Evolutionary conservation across 768 basidiomycete species (phyloP).

Genomic region (Tylopilus plumbeoviolaceoides): DNA sequence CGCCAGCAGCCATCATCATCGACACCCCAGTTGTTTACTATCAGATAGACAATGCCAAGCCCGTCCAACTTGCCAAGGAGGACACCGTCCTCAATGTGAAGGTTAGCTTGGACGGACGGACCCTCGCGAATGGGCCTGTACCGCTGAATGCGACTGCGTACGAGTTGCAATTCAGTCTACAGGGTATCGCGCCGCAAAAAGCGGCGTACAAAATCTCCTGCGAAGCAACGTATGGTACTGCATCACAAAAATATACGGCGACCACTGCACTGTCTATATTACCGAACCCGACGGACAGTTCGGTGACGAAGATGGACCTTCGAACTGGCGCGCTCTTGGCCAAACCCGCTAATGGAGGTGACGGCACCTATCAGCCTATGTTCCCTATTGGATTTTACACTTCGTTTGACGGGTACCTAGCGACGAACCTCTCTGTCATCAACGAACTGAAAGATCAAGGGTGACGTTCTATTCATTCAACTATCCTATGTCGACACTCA

Average conservation of each 20-base stretch:
- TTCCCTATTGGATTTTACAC: constrained; percentile 46
- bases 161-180: constrained; percentile 46
- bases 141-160: constrained; percentile 50
- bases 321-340: constrained; percentile 55
- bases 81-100: constrained; percentile 35
- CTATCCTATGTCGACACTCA: not conserved
- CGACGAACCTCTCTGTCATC: constrained; percentile 20
- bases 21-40: constrained; percentile 48
- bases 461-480: constrained; percentile 10
- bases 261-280: constrained; percentile 45
- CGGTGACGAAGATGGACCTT: constrained; percentile 59
- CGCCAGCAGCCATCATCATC: constrained; percentile 45
- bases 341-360: constrained; percentile 44
- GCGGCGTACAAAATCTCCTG: constrained; percentile 29
- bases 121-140: constrained; percentile 41
- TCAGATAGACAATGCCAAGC: constrained; percentile 41
- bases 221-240: constrained; percentile 26
- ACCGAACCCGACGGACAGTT: constrained; percentile 45
- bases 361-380: constrained; percentile 48
- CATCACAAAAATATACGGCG: constrained; percentile 42
- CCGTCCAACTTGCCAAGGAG: constrained; percentile 32
- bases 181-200: constrained; percentile 40
- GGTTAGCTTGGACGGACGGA: constrained; percentile 43
- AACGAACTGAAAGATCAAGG: constrained; percentile 32
- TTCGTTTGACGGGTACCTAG: constrained; percentile 33